Base-by-base conservation (phyloP, 768 basidiomycete genomes). In the Kwoniella sp. region DNA sequence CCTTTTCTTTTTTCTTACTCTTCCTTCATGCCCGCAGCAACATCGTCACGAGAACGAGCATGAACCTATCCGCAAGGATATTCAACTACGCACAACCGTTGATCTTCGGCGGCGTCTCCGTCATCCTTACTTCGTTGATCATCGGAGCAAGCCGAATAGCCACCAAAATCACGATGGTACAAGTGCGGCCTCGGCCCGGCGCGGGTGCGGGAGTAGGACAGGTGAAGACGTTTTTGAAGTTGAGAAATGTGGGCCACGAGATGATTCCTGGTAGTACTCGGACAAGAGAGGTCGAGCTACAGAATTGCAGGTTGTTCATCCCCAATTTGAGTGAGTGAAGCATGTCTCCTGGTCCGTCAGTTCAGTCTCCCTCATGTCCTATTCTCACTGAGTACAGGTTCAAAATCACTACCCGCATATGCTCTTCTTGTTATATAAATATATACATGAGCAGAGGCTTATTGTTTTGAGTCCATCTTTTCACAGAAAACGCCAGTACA, bases 211-310 rank as follows among this genome's bases (percentile, higher is more conserved):
- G 34, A 5, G 34, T 7, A 38, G 20, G 20, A 12, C 28, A 37
- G 20, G 17, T 29, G 22, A 61, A 53, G 45, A 61, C 58, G 4
- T 61, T 64, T 29, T 55, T 67, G 22, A 53, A 50, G 31, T 52
- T 71, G 55, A 58, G 38, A 20, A 67, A 65, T 63, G 69, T 56
- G 4, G 69, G 69, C 5, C 63, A 65, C 55, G 63, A 65, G 52
- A 65, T 65, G 63, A 25, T 52, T n/a, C 55, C 50, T 20, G 58
- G 56, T 20, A 23, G 58, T 29, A 23, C 15, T 9, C 17, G 34
- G 26, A 56, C 63, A 5, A 64, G 66, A 37, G 59, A 65, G 47
- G 13, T 71, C 29, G 55, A 48, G 15, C 37, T 67, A 17, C 56
- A 71, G 26, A 58, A 71, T 52, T 61, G 63, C 53, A 50, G 52